Evolutionary conservation across 1,284 basidiomycete genomes (phyloP), one percentile per base, ranked within the genome.

Genomic region (Hypsizygus ulmarius): DNA sequence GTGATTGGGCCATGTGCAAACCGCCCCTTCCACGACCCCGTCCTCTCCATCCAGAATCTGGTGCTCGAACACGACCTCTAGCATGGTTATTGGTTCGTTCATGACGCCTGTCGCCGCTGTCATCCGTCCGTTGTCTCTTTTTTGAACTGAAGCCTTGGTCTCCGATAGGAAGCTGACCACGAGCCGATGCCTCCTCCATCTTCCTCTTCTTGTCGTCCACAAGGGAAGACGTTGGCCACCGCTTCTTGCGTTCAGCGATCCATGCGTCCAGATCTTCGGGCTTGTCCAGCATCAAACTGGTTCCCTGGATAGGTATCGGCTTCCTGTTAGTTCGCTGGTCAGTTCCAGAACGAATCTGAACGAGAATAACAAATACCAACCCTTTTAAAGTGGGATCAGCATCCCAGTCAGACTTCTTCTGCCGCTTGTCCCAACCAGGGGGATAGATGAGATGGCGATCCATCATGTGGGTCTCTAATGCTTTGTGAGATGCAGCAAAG

Each of bases 371-470:
- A 42, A 45, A 30, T 43, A 61, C 66, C 50, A 56, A 86, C 87
- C 85, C 84, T 68, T 79, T 87, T 48, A 87, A 69, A 66, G 79
- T 84, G 14, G 83, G 86, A 64, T 88, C 86, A 3, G 85, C 79
- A 61, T 91, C 88, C 81, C 87, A 87, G 39, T 83, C 83, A 6
- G 65, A 55, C 51, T 71, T 77, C 54, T 77, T 77, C 59, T 78
- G 79, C 53, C 74, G 75, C 49, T 82, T 78, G 43, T 88, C 77
- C 81, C 87, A 89, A 15, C 81, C 86, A 36, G 78, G 75, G 12
- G 88, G 87, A 57, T 84, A 93, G 42, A 94, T 84, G 41, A 95
- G 71, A 66, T 95, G 93, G 15, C 92, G 74, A 63, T 96, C 93
- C 82, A 93, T 93, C 79, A 87, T 90, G 63, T 96, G 93, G 15